These are phyloP conservation scores for Globisporangium paddicum DNA, from an alignment of 352 stramenopile genomes.

Conservation along the genomic window DNA sequence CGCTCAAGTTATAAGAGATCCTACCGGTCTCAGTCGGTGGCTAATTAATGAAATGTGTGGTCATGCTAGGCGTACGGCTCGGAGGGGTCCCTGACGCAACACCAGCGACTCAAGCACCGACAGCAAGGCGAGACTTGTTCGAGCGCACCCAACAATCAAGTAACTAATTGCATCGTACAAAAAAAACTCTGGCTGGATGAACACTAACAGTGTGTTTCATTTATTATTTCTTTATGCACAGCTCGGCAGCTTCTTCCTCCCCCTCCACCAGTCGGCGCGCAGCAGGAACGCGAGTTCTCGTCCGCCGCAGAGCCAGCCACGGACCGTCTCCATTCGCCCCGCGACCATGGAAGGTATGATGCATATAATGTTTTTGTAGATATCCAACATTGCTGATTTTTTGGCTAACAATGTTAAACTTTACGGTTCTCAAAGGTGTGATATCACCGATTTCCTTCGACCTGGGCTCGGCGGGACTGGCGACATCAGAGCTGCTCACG, in stretches of 20 bases:
- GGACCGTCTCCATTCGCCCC: constrained; percentile 58
- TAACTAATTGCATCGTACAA: no score
- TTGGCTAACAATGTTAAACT: no score
- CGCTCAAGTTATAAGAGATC: neutral
- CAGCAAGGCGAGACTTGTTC: constrained; percentile 24
- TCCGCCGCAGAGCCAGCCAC: constrained; percentile 2
- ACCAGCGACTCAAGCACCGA: constrained; percentile 75
- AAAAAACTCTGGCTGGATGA: no score
- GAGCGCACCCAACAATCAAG: constrained; percentile 27
- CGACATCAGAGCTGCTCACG: constrained; percentile 12
- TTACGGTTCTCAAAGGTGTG: constrained; percentile 3
- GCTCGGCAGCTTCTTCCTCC: constrained; percentile 39
- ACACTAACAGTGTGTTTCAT: no score
- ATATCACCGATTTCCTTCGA: constrained; percentile 12
- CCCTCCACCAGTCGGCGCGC: constrained; percentile 32
- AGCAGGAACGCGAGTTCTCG: constrained; percentile 6
- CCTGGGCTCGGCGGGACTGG: neutral
- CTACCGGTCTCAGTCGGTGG: no score
- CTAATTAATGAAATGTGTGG: neutral
- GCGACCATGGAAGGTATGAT: constrained; percentile 28
- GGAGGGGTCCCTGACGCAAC: constrained; percentile 73
- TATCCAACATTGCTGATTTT: no score
- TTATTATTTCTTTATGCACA: no score
- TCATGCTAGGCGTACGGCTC: constrained; percentile 62
- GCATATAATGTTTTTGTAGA: neutral